Conservation (phyloP, 2,329 filamentous ascomycete species). For the Magnaporthiopsis incrustans region DNA sequence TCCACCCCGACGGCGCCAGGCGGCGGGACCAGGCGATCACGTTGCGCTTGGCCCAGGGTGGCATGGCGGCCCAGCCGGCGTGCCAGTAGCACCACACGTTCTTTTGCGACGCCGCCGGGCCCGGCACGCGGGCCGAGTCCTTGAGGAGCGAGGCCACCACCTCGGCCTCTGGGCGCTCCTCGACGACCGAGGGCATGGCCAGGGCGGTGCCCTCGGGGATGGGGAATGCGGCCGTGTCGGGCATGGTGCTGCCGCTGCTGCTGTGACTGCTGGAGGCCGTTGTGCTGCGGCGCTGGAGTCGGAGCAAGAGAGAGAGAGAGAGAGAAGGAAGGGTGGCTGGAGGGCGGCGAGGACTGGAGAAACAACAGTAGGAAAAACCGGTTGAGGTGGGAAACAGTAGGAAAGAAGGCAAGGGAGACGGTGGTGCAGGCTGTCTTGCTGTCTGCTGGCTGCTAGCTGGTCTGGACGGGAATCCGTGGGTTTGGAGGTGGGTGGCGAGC, state of each 20-base stretch:
- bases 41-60: constrained; percentile 27
- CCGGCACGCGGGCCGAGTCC: constrained; percentile 23
- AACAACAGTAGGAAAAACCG: not conserved
- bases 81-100: constrained; percentile 40
- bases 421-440: too few relatives aligned
- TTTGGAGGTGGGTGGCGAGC: too few relatives aligned
- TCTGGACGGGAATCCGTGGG: too few relatives aligned
- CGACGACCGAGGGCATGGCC: not conserved
- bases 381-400: not conserved
- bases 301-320: too few relatives aligned
- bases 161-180: constrained; percentile 19
- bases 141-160: constrained; percentile 22
- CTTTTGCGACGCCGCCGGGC: constrained; percentile 20
- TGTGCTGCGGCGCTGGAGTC: too few relatives aligned
- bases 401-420: not conserved
- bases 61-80: constrained; percentile 27
- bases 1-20: constrained; percentile 29
- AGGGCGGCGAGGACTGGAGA: not conserved
- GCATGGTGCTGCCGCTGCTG: not conserved
- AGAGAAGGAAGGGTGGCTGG: too few relatives aligned
- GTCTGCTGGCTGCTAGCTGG: too few relatives aligned
- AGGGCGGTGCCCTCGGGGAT: not conserved
- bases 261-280: too few relatives aligned
- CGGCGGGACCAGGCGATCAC: constrained; percentile 34
- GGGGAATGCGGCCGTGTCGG: not conserved